phyloP scores from a whole-genome alignment of 1,284 basidiomycete genomes.

The Moesziomyces sp. region DNA sequence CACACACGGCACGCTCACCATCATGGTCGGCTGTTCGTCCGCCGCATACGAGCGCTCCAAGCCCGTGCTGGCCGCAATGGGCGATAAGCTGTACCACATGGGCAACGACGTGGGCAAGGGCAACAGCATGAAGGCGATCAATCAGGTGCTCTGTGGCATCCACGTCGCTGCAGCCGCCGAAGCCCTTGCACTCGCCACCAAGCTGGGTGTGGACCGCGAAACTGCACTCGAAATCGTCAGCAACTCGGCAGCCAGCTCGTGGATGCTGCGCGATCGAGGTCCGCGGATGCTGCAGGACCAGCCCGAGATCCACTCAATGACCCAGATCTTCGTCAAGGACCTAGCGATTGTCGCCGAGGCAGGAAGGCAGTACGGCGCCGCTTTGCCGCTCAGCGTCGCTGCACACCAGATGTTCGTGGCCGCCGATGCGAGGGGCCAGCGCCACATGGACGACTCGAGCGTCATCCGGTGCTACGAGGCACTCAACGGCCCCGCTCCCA shows the following conservation, averaged over 20 bases:
- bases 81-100: slow-evolving; percentile 64
- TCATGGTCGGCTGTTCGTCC: slow-evolving; percentile 65
- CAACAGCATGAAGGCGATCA: slow-evolving; percentile 56
- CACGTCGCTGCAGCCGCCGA: slow-evolving; percentile 68
- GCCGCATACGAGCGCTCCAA: slow-evolving; percentile 49
- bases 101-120: slow-evolving; percentile 59
- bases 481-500: slow-evolving; percentile 11
- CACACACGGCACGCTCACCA: slow-evolving; percentile 62
- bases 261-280: slow-evolving; percentile 66
- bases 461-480: slow-evolving; percentile 33
- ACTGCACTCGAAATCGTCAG: slow-evolving; percentile 65
- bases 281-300: slow-evolving; percentile 31
- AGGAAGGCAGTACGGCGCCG: slow-evolving; percentile 17
- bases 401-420: slow-evolving; percentile 32
- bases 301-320: slow-evolving; percentile 16
- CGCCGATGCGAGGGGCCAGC: slow-evolving; percentile 16
- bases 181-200: slow-evolving; percentile 66
- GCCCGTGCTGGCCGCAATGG: slow-evolving; percentile 61
- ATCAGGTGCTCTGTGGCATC: slow-evolving; percentile 66
- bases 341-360: slow-evolving; percentile 24
- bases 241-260: slow-evolving; percentile 63
- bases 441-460: slow-evolving; percentile 20
- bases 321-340: slow-evolving; percentile 33
- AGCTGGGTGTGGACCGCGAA: slow-evolving; percentile 65
- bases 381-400: slow-evolving; percentile 13